These are phyloP conservation scores for Arabis hirsuta DNA, from an alignment of 345 rosid species.

Conservation along the genomic window DNA sequence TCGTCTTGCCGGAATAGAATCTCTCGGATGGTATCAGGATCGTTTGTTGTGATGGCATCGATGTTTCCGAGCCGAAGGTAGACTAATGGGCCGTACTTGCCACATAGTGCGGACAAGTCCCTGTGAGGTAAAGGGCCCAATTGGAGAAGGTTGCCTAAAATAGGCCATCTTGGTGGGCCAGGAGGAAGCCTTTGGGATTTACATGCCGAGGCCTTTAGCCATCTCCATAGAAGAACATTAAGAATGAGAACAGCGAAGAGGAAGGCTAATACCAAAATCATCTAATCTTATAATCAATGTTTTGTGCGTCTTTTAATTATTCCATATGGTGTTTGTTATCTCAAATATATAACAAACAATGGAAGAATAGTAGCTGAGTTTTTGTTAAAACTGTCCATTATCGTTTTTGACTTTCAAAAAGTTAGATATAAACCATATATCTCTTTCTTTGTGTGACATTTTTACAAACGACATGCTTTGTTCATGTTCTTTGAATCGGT, in stretches of 20 bases:
- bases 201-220: slow-evolving; percentile 26
- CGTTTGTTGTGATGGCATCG: slow-evolving; percentile 82
- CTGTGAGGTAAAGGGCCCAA: slow-evolving; percentile 73
- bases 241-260: slow-evolving; percentile 26
- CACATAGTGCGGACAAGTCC: slow-evolving; percentile 68
- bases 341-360: slow-evolving; percentile 32
- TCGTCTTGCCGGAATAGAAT: slow-evolving; percentile 79
- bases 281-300: not conserved
- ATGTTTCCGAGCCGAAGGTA: slow-evolving; percentile 76
- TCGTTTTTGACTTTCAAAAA: not conserved
- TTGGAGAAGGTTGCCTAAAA: slow-evolving; percentile 86
- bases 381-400: slow-evolving; percentile 26
- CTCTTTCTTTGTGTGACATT: slow-evolving; percentile 44
- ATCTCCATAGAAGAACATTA: slow-evolving; percentile 40
- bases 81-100: slow-evolving; percentile 73
- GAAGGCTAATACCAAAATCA: slow-evolving; percentile 34
- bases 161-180: slow-evolving; percentile 80
- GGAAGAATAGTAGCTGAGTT: slow-evolving; percentile 37
- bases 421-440: slow-evolving; percentile 10
- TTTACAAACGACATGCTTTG: slow-evolving; percentile 25
- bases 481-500: slow-evolving; percentile 42
- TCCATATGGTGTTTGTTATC: not conserved
- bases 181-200: slow-evolving; percentile 64
- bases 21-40: slow-evolving; percentile 69
- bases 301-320: not conserved